These are phyloP conservation scores for Hyaloperonospora brassicae DNA, from an alignment of 352 stramenopile species.

Conservation along the genomic window DNA sequence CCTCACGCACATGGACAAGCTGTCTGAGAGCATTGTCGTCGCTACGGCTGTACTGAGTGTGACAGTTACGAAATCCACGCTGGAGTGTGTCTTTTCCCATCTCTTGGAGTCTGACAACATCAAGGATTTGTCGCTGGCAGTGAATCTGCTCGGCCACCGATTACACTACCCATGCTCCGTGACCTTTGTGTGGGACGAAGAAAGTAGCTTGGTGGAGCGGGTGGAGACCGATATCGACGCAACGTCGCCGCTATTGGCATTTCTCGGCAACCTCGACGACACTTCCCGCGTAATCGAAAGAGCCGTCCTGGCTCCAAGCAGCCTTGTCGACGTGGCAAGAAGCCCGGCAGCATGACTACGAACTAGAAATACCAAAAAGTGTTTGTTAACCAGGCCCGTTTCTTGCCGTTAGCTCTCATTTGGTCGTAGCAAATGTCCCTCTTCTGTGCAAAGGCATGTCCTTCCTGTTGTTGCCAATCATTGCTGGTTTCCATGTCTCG, in stretches of 20 bases:
- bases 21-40: conserved; percentile 24
- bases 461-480: too few relatives aligned
- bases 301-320: conserved; percentile 10
- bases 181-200: conserved; percentile 33
- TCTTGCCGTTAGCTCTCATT: too few relatives aligned
- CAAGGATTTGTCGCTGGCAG: conserved; percentile 23
- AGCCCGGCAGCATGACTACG: too few relatives aligned
- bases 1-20: conserved; percentile 27
- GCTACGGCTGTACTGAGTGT: conserved; percentile 20
- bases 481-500: too few relatives aligned
- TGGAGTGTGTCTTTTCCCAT: conserved; percentile 32
- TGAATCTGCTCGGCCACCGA: conserved; percentile 25
- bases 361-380: too few relatives aligned
- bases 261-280: conserved; percentile 23
- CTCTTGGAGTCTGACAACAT: conserved; percentile 28
- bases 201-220: conserved; percentile 24
- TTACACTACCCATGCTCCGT: conserved; percentile 28
- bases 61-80: conserved; percentile 26
- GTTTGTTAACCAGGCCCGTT: too few relatives aligned
- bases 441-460: too few relatives aligned
- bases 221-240: conserved; percentile 27
- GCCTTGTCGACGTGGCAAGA: too few relatives aligned
- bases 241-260: conserved; percentile 16
- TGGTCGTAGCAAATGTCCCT: too few relatives aligned
- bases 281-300: conserved; percentile 20